Evolutionary conservation across 257 asterid species (phyloP), one percentile per base, ranked within the genome.

Genomic region (Ligustrum vulgare): DNA sequence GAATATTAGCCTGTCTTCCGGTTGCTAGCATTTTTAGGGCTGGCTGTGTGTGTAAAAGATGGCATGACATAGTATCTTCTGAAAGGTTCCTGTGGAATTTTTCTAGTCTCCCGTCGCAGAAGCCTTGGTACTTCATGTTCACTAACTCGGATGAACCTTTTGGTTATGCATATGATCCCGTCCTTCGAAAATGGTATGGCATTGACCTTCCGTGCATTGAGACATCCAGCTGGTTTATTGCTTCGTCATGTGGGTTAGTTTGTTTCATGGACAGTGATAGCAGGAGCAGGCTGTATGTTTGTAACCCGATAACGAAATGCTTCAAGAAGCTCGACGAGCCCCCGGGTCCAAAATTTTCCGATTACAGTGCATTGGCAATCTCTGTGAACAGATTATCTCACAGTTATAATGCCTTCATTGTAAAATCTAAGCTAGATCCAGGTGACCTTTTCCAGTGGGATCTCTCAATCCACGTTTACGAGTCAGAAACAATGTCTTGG

Each of bases 81-180:
- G 86, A 84, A 72, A 84, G 94, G 75, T 95, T 93, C 73, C 78
- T 87, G 0, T 88, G 96, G 93, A 87, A 89, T 63, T 79, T 81
- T 75, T 82, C 97, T 54, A 87, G 83, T 5, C 69, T 76, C 49
- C 75, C 75, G 45, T 69, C 89, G 0, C 96, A 89, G 31, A 93
- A 90, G 79, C 98, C 99, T 2, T 95, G 98, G 98, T 95, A 95
- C 82, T 95, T 93, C 77, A 95, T 95, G 99, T 95, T 95, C 83
- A 95, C 98, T 6, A 85, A 94, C 90, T 87, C 96, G 0, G 94
- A 95, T 31, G 97, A 90, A 62, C 97, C 99, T 0, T 76, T 72
- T 70, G 99, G 99, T 39, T 90, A 86, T 77, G 94, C 96, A 2
- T 95, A 85, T n/a, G 98, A 95, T 71, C 97, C 98, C 8, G 51